These are phyloP conservation scores for Dalbergia cochinchinensis DNA, from an alignment of 306 rosid species.

Conservation along the genomic window DNA sequence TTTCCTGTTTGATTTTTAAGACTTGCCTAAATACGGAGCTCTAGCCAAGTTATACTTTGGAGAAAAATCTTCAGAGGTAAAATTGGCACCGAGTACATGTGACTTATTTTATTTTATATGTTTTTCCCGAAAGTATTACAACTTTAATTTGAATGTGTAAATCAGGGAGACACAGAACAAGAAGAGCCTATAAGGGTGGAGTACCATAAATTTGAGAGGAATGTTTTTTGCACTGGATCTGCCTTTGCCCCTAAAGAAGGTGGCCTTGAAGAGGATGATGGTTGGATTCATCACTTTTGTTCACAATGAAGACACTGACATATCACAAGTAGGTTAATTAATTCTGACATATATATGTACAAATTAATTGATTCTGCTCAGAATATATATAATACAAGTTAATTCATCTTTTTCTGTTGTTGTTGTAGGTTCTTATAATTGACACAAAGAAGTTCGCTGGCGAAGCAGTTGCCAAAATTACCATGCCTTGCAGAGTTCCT, in stretches of 20 bases:
- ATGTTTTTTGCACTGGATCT: constrained; percentile 67
- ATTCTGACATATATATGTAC: not conserved
- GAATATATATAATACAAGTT: not conserved
- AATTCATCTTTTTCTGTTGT: not conserved
- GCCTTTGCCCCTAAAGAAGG: constrained; percentile 61
- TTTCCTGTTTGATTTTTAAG: constrained; percentile 44
- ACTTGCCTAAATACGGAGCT: constrained; percentile 59
- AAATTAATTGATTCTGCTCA: not conserved
- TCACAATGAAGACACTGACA: constrained; percentile 70
- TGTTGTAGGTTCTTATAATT: constrained; percentile 62
- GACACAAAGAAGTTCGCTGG: constrained; percentile 58
- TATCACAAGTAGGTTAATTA: constrained; percentile 54
- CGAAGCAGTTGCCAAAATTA: constrained; percentile 61
- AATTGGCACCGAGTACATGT: not conserved
- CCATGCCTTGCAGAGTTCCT: constrained; percentile 73
- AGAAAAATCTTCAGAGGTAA: constrained; percentile 51
- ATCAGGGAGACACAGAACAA: constrained; percentile 45
- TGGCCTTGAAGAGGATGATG: constrained; percentile 76
- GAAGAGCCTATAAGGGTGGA: constrained; percentile 57
- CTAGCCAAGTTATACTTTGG: constrained; percentile 68
- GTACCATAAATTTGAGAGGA: constrained; percentile 64
- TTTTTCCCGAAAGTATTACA: too few species aligned
- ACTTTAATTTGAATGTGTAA: constrained; percentile 11
- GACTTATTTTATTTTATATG: not conserved
- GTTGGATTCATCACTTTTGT: constrained; percentile 79